These are phyloP conservation scores for Lactarius pseudohatsudake DNA, from an alignment of 768 basidiomycete species.

Conservation along the genomic window DNA sequence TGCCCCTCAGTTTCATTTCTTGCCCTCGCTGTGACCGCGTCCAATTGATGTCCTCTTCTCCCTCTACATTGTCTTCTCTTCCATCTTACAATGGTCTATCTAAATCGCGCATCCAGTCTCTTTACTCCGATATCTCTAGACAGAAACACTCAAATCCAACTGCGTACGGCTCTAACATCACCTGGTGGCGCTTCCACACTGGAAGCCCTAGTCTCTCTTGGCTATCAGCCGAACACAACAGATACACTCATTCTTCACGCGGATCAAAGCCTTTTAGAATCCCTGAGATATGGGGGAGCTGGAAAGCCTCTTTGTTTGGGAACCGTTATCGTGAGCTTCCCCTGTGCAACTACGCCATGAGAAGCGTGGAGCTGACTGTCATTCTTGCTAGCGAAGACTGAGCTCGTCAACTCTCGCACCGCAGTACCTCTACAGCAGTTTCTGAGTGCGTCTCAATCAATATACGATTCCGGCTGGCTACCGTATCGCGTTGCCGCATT, in stretches of 20 bases:
- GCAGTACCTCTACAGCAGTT: constrained; percentile 57
- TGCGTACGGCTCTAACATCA: constrained; percentile 74
- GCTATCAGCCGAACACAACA: constrained; percentile 45
- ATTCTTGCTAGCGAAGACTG: constrained; percentile 62
- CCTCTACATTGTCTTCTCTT: constrained; percentile 34
- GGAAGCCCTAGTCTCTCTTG: constrained; percentile 56
- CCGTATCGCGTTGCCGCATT: constrained; percentile 68
- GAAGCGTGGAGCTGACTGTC: constrained; percentile 29
- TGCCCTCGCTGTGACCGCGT: neutral
- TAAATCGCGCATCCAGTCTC: constrained; percentile 59
- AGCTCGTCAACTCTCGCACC: constrained; percentile 48
- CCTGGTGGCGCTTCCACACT: constrained; percentile 84
- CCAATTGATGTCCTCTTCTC: neutral
- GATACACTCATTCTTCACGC: constrained; percentile 65
- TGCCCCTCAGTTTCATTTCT: too few species aligned
- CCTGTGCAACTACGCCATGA: neutral
- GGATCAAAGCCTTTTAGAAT: constrained; percentile 51
- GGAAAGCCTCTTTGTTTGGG: constrained; percentile 76
- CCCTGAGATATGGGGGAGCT: constrained; percentile 60
- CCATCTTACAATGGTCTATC: constrained; percentile 51
- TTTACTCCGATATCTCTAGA: constrained; percentile 85
- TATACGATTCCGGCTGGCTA: constrained; percentile 68
- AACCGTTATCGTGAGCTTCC: constrained; percentile 66
- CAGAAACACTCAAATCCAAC: constrained; percentile 85
- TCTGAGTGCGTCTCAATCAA: constrained; percentile 52